Conservation (phyloP, 2,329 filamentous ascomycete species). For the Davidsoniella neocaledoniae region DNA sequence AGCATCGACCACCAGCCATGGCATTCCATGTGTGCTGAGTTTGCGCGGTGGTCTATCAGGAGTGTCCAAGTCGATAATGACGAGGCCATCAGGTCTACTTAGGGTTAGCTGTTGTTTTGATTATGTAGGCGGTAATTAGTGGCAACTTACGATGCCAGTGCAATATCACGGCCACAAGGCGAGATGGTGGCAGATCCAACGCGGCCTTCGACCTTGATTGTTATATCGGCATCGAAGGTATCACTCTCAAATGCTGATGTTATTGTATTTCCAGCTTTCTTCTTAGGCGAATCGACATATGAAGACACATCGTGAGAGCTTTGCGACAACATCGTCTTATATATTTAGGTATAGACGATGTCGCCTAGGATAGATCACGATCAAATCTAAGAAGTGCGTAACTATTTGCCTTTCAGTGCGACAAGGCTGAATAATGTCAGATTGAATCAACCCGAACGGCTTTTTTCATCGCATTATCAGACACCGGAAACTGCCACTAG, state of each 20-base stretch:
- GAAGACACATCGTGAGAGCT: neutral
- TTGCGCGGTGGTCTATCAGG: constrained; percentile 76
- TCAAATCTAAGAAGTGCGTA: too few relatives aligned
- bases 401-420: too few relatives aligned
- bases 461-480: too few relatives aligned
- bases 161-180: constrained; percentile 76
- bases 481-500: too few relatives aligned
- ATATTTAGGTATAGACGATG: too few relatives aligned
- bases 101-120: constrained; percentile 1
- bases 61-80: constrained; percentile 82
- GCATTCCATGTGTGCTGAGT: constrained; percentile 62
- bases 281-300: constrained; percentile 29
- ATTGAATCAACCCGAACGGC: too few relatives aligned
- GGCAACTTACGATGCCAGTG: constrained; percentile 54
- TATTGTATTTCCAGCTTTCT: constrained; percentile 33
- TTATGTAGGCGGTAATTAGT: neutral
- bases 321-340: too few relatives aligned
- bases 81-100: constrained; percentile 58
- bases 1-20: constrained; percentile 92
- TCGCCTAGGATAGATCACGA: too few relatives aligned
- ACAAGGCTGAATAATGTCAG: too few relatives aligned
- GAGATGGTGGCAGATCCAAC: constrained; percentile 89
- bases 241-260: constrained; percentile 66
- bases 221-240: constrained; percentile 72
- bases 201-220: constrained; percentile 63